Percentiles rank a stretch among this genome's conserved stretches.
Conservation (phyloP, 1,139 yeast genomes). For the Hanseniaspora uvarum region DNA sequence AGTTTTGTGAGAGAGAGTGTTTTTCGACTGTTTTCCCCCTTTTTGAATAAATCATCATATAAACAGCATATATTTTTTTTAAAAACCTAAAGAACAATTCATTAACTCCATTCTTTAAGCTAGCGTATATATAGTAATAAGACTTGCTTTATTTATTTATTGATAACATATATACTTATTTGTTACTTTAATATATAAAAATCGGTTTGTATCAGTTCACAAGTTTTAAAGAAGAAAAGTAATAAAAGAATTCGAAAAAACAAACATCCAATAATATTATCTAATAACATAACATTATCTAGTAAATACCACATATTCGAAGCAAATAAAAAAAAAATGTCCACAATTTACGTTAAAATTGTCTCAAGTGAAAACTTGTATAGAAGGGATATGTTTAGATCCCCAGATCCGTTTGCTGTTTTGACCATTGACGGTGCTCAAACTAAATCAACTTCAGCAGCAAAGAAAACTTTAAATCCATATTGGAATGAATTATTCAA, state of each 20-base stretch:
- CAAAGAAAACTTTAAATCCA: constrained; percentile 88
- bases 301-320: not conserved
- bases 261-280: not conserved
- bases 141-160: too few relatives aligned
- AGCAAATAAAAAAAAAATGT: not conserved
- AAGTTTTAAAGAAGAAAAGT: too few relatives aligned
- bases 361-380: constrained; percentile 94
- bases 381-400: constrained; percentile 87
- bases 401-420: constrained; percentile 97
- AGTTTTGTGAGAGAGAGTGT: not conserved
- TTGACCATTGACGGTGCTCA: constrained; percentile 94
- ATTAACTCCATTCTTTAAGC: too few relatives aligned
- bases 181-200: too few relatives aligned
- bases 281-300: not conserved
- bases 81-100: too few relatives aligned
- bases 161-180: too few relatives aligned
- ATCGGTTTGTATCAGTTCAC: too few relatives aligned
- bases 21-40: too few relatives aligned
- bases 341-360: constrained; percentile 53
- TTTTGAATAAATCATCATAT: too few relatives aligned
- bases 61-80: too few relatives aligned
- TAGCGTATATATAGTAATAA: too few relatives aligned
- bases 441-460: constrained; percentile 88
- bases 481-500: constrained; percentile 93
- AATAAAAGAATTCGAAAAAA: not conserved